Evolutionary conservation across 108 stramenopile species (phyloP).

Genomic region (Chaetoceros tenuissimus): DNA sequence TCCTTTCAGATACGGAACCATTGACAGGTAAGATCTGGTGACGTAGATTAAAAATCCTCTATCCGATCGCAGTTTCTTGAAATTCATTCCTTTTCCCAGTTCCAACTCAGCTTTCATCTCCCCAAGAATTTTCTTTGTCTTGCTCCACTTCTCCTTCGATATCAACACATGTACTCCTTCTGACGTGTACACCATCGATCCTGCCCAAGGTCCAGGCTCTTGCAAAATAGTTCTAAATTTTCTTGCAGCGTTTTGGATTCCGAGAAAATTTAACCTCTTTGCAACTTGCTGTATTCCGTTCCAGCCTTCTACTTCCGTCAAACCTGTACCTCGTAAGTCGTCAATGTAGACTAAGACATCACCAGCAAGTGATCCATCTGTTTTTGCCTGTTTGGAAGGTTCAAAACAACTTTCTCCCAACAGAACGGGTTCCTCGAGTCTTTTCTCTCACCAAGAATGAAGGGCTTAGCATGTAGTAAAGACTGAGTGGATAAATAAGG

Average conservation of each 20-base stretch:
- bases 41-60: conserved; percentile 39
- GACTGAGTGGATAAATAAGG: conserved; percentile 18
- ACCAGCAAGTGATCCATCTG: conserved; percentile 9
- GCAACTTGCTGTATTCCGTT: neutral
- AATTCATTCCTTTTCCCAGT: conserved; percentile 2
- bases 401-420: conserved; percentile 18
- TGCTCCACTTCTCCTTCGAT: neutral
- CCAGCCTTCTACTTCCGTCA: neutral
- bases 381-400: conserved; percentile 22
- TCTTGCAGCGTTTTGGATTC: conserved; percentile 3
- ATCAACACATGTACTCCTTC: neutral
- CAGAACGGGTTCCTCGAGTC: conserved; percentile 24
- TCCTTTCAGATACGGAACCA: conserved; percentile 41
- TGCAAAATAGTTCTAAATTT: neutral
- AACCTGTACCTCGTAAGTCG: conserved; percentile 3
- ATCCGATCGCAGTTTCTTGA: conserved; percentile 14
- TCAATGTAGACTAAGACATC: conserved; percentile 21
- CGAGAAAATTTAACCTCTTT: neutral
- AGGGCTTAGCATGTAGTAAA: conserved; percentile 12
- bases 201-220: neutral
- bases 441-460: conserved; percentile 15
- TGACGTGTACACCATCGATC: neutral
- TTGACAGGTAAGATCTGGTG: conserved; percentile 14
- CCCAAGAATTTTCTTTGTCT: neutral
- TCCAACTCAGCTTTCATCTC: neutral